Percentiles rank a stretch among this genome's conserved stretches.
phyloP scores from a whole-genome alignment of 1,139 yeast species.

The Schwanniomyces etchellsii region DNA sequence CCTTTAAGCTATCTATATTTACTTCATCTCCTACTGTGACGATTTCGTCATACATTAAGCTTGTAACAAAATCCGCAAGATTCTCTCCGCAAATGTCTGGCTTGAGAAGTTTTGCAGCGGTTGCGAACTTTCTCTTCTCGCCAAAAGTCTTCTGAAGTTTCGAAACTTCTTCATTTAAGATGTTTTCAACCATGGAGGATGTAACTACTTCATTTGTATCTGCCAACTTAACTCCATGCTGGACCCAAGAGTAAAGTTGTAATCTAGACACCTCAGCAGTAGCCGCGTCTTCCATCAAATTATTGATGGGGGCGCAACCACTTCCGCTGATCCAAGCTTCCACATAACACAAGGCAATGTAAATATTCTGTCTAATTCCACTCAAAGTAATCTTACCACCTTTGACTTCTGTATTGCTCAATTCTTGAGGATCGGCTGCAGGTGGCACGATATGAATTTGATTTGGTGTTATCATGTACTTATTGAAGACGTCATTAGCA shows the following conservation, averaged over 20 bases:
- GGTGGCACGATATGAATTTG: conserved; percentile 12
- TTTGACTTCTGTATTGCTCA: conserved; percentile 10
- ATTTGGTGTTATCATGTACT: conserved; percentile 14
- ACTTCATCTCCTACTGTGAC: not conserved
- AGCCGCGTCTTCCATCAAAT: conserved; percentile 17
- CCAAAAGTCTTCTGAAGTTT: conserved; percentile 6
- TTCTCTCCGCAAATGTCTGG: conserved; percentile 15
- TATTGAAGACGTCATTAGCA: conserved; percentile 12
- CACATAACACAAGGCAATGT: conserved; percentile 13
- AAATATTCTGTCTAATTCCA: conserved; percentile 13
- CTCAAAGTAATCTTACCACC: conserved; percentile 9
- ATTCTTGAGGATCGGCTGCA: conserved; percentile 9
- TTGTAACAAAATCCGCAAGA: conserved; percentile 14
- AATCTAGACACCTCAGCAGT: conserved; percentile 17
- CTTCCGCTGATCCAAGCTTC: conserved; percentile 15
- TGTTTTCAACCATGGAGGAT: conserved; percentile 8
- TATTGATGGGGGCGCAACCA: conserved; percentile 16
- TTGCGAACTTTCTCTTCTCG: conserved; percentile 9
- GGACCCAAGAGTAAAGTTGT: conserved; percentile 14
- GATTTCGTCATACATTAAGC: conserved; percentile 14
- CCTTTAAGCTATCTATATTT: not conserved
- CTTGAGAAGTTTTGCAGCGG: conserved; percentile 12
- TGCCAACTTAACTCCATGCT: conserved; percentile 9
- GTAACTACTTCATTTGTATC: conserved; percentile 9
- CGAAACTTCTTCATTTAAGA: conserved; percentile 10